Conservation (phyloP, 129 eudicot species). For the Logfia minima region DNA sequence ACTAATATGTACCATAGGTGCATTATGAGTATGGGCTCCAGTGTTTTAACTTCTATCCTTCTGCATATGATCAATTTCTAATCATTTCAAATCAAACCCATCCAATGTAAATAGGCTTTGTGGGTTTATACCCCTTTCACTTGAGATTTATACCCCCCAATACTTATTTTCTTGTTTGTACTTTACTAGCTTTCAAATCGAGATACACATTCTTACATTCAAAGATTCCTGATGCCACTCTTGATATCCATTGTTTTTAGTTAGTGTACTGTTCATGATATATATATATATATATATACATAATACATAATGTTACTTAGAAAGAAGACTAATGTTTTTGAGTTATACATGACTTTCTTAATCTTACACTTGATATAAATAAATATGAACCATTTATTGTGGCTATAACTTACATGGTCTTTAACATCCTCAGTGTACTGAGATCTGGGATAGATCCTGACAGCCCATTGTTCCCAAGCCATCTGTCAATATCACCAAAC, state of each 20-base stretch:
- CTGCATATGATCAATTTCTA: slow-evolving; percentile 2
- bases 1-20: background rate
- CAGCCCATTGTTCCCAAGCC: slow-evolving; percentile 70
- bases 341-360: background rate
- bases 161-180: slow-evolving; percentile 3
- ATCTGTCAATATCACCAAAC: slow-evolving; percentile 44
- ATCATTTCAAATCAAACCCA: slow-evolving; percentile 9
- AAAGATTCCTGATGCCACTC: background rate
- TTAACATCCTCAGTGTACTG: slow-evolving; percentile 48
- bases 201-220: slow-evolving; percentile 2
- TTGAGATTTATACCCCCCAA: too few relatives aligned
- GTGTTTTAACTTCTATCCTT: slow-evolving; percentile 15
- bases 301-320: background rate
- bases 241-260: background rate
- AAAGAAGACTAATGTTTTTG: background rate
- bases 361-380: background rate
- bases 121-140: too few relatives aligned
- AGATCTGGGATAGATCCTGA: slow-evolving; percentile 69
- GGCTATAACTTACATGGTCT: slow-evolving; percentile 52
- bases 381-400: background rate
- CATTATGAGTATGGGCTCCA: slow-evolving; percentile 32
- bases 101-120: background rate
- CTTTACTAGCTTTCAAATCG: slow-evolving; percentile 6
- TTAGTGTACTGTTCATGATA: background rate
- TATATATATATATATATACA: background rate